These are phyloP conservation scores for Plectosphaerella plurivora DNA, from an alignment of 2,329 filamentous ascomycete species.

Conservation along the genomic window DNA sequence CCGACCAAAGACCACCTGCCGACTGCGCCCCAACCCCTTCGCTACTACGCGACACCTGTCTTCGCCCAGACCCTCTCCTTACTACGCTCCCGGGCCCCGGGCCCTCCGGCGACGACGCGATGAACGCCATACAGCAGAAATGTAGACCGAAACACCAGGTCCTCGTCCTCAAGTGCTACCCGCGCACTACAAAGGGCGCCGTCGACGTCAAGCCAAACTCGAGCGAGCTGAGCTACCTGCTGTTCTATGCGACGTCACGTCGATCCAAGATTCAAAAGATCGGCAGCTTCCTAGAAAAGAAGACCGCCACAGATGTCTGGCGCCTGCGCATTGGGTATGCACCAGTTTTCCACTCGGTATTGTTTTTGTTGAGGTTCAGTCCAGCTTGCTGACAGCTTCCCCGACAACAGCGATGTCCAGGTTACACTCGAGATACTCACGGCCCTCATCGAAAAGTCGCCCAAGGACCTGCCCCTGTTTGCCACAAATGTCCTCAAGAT, in stretches of 20 bases:
- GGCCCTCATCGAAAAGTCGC: conserved; percentile 87
- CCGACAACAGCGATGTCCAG: conserved; percentile 57
- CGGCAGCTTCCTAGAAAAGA: conserved; percentile 89
- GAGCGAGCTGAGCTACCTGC: conserved; percentile 91
- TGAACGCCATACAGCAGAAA: conserved; percentile 63
- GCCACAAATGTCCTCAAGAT: conserved; percentile 81
- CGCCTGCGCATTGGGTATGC: conserved; percentile 75
- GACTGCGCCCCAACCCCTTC: neutral
- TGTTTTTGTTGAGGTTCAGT: neutral
- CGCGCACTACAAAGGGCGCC: conserved; percentile 82
- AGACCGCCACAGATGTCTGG: conserved; percentile 88
- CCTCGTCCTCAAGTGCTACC: conserved; percentile 93
- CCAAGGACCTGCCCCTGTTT: conserved; percentile 86
- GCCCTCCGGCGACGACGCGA: conserved; percentile 26
- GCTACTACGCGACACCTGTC: too few species aligned
- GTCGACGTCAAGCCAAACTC: conserved; percentile 94
- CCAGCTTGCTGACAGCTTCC: conserved; percentile 4
- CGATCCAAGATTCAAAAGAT: conserved; percentile 96
- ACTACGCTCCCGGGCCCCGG: conserved; percentile 6
- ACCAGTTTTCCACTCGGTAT: neutral
- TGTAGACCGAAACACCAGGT: conserved; percentile 95
- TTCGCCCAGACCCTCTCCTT: neutral
- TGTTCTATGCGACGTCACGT: conserved; percentile 94
- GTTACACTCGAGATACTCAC: conserved; percentile 91
- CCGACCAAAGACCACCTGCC: neutral